A percentile compares a stretch with the other conserved stretches of the same genome.
phyloP scores from a whole-genome alignment of 352 stramenopile species.

The Phytophthora cryptogea region DNA sequence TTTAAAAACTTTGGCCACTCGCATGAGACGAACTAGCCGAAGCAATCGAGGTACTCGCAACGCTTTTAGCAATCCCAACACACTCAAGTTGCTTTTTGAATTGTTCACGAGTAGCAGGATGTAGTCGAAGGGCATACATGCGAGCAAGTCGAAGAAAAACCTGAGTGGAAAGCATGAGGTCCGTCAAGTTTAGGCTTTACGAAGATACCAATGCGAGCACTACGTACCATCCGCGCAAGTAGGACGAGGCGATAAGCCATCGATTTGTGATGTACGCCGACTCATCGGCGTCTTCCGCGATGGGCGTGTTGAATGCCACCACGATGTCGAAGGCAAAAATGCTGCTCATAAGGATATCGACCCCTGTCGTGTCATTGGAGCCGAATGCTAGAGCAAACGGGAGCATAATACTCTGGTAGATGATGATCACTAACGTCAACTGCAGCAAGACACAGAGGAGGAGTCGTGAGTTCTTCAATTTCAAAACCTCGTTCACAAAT shows the following conservation, averaged over 20 bases:
- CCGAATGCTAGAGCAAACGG: conserved; percentile 71
- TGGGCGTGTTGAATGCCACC: conserved; percentile 78
- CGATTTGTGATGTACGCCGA: conserved; percentile 70
- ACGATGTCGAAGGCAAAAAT: conserved; percentile 75
- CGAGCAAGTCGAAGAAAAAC: conserved; percentile 80
- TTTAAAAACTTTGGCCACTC: conserved; percentile 74
- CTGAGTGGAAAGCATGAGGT: conserved; percentile 23
- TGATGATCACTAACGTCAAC: conserved; percentile 71
- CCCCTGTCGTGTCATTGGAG: conserved; percentile 44
- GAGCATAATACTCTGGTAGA: conserved; percentile 80
- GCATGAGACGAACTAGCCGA: conserved; percentile 67
- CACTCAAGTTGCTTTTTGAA: conserved; percentile 53
- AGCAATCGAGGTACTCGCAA: conserved; percentile 70
- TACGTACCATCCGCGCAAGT: conserved; percentile 65
- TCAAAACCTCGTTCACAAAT: not conserved
- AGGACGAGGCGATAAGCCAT: conserved; percentile 52
- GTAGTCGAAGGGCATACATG: conserved; percentile 77
- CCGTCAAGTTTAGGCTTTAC: not conserved
- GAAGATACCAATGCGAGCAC: not conserved
- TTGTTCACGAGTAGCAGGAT: conserved; percentile 59
- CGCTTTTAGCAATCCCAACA: conserved; percentile 71
- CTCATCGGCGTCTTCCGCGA: conserved; percentile 45
- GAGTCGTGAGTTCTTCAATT: not conserved
- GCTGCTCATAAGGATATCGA: conserved; percentile 66
- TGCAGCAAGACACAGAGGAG: conserved; percentile 14